These are phyloP conservation scores for Cicer judaicum DNA, from an alignment of 306 rosid genomes.

Conservation along the genomic window DNA sequence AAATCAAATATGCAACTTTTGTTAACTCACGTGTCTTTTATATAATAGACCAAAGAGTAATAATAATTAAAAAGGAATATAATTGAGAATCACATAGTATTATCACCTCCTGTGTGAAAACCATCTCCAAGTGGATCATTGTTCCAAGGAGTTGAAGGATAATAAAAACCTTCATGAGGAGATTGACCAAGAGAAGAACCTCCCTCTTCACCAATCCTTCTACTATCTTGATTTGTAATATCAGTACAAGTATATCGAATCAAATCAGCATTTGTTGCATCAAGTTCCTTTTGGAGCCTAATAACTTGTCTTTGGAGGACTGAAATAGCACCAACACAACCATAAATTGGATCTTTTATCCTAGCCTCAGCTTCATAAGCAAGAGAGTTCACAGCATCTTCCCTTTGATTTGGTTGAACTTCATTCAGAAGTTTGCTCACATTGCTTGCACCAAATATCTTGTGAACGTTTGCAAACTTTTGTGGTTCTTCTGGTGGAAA, in stretches of 20 bases:
- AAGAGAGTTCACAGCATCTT: slow-evolving; percentile 89
- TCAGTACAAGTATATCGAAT: slow-evolving; percentile 64
- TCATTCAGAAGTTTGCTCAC: slow-evolving; percentile 85
- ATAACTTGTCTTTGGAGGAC: slow-evolving; percentile 86
- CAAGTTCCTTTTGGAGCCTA: slow-evolving; percentile 86
- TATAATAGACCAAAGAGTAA: no score
- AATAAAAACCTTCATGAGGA: slow-evolving; percentile 49
- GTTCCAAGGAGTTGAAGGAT: slow-evolving; percentile 49
- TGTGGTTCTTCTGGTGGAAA: slow-evolving; percentile 53
- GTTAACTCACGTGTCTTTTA: no score
- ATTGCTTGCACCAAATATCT: slow-evolving; percentile 92
- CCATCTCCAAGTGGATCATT: slow-evolving; percentile 52
- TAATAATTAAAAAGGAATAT: background rate
- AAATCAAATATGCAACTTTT: no score
- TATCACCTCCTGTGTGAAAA: slow-evolving; percentile 52
- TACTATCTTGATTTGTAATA: slow-evolving; percentile 40
- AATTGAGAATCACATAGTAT: slow-evolving; percentile 40
- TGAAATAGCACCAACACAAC: slow-evolving; percentile 87
- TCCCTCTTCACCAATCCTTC: slow-evolving; percentile 38
- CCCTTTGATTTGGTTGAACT: slow-evolving; percentile 80
- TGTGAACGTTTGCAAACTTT: slow-evolving; percentile 61
- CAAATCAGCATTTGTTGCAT: slow-evolving; percentile 80
- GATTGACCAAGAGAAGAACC: slow-evolving; percentile 54
- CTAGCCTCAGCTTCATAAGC: slow-evolving; percentile 94
- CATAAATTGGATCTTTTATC: slow-evolving; percentile 84